A percentile compares a stretch with the other conserved stretches of the same genome.
Evolutionary conservation across 352 stramenopile species (phyloP).

Genomic region (Phytopythium sindhum): DNA sequence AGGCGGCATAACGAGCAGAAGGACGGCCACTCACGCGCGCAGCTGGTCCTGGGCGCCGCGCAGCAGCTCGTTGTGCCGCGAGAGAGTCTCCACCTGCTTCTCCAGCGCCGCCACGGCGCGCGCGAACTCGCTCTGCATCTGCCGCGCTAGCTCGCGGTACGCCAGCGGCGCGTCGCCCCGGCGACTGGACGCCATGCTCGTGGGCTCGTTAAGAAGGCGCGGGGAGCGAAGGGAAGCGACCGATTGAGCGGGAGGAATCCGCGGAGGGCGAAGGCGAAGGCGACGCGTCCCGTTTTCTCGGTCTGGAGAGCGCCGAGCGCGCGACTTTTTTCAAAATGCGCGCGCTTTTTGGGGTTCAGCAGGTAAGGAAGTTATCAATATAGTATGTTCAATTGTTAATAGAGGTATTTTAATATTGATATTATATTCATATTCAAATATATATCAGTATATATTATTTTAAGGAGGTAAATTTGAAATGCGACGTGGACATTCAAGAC

Average conservation of each 20-base stretch:
- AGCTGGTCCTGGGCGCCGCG: slow-evolving; percentile 11
- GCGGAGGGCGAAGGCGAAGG: neutral
- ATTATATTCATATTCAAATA: no score
- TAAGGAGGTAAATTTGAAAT: neutral
- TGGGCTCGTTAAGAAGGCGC: neutral
- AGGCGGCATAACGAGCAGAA: neutral
- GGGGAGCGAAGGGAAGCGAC: neutral
- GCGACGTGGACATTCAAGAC: neutral
- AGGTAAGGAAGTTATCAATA: neutral
- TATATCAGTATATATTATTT: no score
- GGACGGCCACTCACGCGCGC: slow-evolving; percentile 1
- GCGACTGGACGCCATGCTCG: neutral
- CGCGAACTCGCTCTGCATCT: slow-evolving; percentile 64
- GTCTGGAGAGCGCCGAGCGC: no score
- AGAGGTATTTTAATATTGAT: neutral
- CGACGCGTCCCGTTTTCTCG: neutral
- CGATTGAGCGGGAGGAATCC: neutral
- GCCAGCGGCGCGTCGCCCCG: slow-evolving; percentile 1
- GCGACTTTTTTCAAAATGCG: neutral
- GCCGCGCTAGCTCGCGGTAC: slow-evolving; percentile 36
- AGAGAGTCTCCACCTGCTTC: slow-evolving; percentile 44
- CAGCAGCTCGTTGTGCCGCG: slow-evolving; percentile 52
- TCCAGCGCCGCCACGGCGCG: slow-evolving; percentile 50
- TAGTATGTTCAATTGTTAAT: neutral
- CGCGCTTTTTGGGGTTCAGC: neutral